Evolutionary conservation across 208 protist species (phyloP).

Genomic region (Spongospora subterranea): DNA sequence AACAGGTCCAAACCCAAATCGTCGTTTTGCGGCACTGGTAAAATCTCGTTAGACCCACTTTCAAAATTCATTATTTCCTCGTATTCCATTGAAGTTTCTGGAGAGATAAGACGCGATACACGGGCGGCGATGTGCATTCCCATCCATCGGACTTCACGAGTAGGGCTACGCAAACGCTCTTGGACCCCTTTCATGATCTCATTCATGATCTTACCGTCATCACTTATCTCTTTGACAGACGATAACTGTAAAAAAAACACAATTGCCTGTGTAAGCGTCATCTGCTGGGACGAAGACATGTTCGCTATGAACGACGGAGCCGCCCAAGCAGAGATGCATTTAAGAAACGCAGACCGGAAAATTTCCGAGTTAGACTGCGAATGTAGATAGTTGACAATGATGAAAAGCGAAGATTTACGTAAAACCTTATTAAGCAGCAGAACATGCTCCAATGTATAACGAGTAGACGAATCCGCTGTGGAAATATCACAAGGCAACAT

Average conservation of each 20-base stretch:
- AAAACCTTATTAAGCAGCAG: background rate
- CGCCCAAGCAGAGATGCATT: background rate
- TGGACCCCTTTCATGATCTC: background rate
- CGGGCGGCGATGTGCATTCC: background rate
- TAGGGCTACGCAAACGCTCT: background rate
- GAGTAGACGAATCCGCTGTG: background rate
- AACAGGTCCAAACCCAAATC: slow-evolving; percentile 26
- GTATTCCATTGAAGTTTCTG: background rate
- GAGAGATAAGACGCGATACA: background rate
- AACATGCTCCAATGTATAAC: background rate
- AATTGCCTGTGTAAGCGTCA: background rate
- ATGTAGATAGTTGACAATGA: background rate
- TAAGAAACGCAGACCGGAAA: background rate
- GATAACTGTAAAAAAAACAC: background rate
- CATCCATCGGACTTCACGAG: background rate
- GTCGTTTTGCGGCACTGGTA: background rate
- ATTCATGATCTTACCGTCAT: background rate
- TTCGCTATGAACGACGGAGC: background rate
- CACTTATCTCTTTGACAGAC: background rate
- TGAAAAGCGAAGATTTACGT: background rate
- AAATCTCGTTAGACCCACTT: background rate
- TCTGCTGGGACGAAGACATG: background rate
- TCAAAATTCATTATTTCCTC: background rate
- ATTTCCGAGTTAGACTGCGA: background rate
- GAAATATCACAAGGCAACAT: background rate